Evolutionary conservation across 2,329 filamentous ascomycete species (phyloP).

Genomic region (Clarireedia homoeocarpa): DNA sequence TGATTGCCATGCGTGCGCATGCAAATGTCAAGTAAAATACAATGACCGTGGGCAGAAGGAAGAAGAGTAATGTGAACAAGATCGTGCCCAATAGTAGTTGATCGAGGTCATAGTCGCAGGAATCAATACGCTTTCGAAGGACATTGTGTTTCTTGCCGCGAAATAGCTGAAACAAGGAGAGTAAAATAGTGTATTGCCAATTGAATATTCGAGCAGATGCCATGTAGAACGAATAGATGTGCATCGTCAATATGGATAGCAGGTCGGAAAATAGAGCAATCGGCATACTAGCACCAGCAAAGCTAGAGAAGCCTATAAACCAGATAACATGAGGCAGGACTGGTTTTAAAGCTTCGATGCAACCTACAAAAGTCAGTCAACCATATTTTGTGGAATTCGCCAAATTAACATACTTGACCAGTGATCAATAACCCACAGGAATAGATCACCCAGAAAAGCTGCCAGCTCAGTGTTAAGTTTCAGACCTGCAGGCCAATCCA

Average conservation of each 20-base stretch:
- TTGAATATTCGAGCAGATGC: slow-evolving; percentile 95
- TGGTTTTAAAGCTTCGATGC: slow-evolving; percentile 69
- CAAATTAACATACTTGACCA: slow-evolving; percentile 64
- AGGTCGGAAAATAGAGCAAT: slow-evolving; percentile 94
- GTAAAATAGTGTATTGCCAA: slow-evolving; percentile 95
- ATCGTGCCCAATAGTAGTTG: slow-evolving; percentile 95
- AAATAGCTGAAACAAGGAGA: slow-evolving; percentile 97
- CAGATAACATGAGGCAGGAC: slow-evolving; percentile 80
- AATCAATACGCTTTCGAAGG: slow-evolving; percentile 93
- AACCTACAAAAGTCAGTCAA: slow-evolving; percentile 40
- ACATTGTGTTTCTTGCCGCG: slow-evolving; percentile 97
- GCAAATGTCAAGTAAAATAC: slow-evolving; percentile 98
- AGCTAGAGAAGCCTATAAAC: slow-evolving; percentile 89
- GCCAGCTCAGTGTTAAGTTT: slow-evolving; percentile 94
- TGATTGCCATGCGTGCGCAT: slow-evolving; percentile 88
- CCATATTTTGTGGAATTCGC: neutral
- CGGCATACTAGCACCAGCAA: slow-evolving; percentile 93
- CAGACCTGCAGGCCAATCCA: slow-evolving; percentile 88
- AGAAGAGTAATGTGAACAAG: slow-evolving; percentile 90
- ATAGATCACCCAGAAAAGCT: slow-evolving; percentile 88
- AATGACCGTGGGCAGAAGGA: slow-evolving; percentile 85
- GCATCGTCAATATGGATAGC: slow-evolving; percentile 81
- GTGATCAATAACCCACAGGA: slow-evolving; percentile 97
- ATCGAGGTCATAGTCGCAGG: slow-evolving; percentile 96
- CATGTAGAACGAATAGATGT: slow-evolving; percentile 97